Evolutionary conservation across 345 rosid species (phyloP).

Genomic region (Brassica juncea): DNA sequence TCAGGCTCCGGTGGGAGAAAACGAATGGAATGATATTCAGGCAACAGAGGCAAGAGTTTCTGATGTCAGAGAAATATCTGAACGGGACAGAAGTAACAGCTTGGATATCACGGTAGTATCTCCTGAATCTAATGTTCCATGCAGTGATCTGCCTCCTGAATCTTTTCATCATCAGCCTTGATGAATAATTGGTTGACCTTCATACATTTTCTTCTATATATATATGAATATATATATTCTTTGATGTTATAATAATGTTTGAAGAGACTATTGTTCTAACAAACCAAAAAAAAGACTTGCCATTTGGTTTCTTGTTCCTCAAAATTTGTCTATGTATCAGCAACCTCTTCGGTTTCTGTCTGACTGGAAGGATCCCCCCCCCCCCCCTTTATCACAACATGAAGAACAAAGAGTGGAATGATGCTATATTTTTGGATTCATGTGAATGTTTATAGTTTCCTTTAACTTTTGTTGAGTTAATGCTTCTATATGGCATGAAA

Average conservation of each 20-base stretch:
- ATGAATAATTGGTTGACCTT: constrained; percentile 25
- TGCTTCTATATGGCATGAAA: too few relatives aligned
- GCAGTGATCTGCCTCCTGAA: constrained; percentile 44
- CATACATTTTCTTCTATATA: constrained; percentile 20
- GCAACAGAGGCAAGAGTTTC: constrained; percentile 79
- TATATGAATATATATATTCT: not conserved
- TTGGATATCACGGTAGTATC: constrained; percentile 72
- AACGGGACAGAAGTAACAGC: constrained; percentile 58
- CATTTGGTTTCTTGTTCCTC: constrained; percentile 17
- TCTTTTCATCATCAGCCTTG: constrained; percentile 66
- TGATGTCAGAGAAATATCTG: constrained; percentile 77
- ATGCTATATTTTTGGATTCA: too few relatives aligned
- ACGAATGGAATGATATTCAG: constrained; percentile 86
- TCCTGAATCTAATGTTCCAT: constrained; percentile 47
- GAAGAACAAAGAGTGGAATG: not conserved
- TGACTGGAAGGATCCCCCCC: constrained; percentile 16
- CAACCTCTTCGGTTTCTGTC: constrained; percentile 17
- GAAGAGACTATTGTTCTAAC: constrained; percentile 33
- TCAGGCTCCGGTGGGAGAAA: constrained; percentile 58
- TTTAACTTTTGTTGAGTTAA: too few relatives aligned
- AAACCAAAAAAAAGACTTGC: not conserved
- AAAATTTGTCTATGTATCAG: constrained; percentile 17
- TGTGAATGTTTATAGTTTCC: too few relatives aligned
- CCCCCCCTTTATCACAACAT: not conserved
- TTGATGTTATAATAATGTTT: constrained; percentile 9